Evolutionary conservation across 1,139 yeast genomes (phyloP), one percentile per base, ranked within the genome.

Genomic region (Scheffersomyces lignicola): DNA sequence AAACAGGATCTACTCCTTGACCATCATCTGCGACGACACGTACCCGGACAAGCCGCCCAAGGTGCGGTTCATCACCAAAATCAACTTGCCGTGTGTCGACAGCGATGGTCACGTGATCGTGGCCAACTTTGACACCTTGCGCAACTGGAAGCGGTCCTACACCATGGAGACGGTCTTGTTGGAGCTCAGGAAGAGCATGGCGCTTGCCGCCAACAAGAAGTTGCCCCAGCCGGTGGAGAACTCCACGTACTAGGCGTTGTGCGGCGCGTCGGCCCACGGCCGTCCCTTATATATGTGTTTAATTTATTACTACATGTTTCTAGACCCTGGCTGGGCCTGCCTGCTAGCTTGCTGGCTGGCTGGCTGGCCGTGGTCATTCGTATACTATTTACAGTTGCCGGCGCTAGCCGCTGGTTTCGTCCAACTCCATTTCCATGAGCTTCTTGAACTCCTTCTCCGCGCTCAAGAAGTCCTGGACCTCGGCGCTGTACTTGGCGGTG

Each of bases 191-290:
- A 85, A 78, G 59, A 58, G 60, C 40, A 90, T 92, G 97, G 96
- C 96, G 1, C 65, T 78, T 15, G 76, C 94, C 6, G 65, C 80
- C 12, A 90, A 92, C 60, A 83, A 89, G 69, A 88, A 87, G 64
- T 70, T 92, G 46, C 72, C 83, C 7, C 99, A 92, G 63, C 98
- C 98, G 12, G 67, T 83, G 8, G 99, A 92, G 65, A 97, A 97
- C 11, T 62, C 83, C 24, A 78, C 80, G 16, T 88, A 82, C 54
- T 69, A 54, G 47, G 33, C 11, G 7, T n/a, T n/a, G 7, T 7
- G 6, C 14, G 4, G 7, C n/a, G n/a, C n/a, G n/a, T n/a, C n/a
- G n/a, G n/a, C n/a, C n/a, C n/a, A n/a, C n/a, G n/a, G n/a, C n/a
- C n/a, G n/a, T n/a, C n/a, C n/a, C n/a, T n/a, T n/a, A n/a, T n/a